Evolutionary conservation across 2,329 filamentous ascomycete species (phyloP), one percentile per base, ranked within the genome.

Genomic region (Colletotrichum scovillei): DNA sequence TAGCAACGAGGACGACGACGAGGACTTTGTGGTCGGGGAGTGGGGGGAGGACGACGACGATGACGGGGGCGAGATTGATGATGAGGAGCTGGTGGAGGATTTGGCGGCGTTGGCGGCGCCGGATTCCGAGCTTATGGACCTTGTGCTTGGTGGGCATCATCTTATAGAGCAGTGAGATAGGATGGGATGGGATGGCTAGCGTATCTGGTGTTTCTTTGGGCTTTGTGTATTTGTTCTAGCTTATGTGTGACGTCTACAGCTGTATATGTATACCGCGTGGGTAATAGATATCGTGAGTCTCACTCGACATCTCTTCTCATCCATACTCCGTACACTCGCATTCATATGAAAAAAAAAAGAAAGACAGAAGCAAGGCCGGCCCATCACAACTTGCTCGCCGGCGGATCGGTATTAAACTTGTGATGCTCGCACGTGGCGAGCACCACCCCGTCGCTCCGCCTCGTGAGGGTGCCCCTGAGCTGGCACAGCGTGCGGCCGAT

Each of bases 361-460:
- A 30, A 30, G 28, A 30, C 8, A 30, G 28, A 30, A 30, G 28
- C 28, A 30, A 30, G 28, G 28, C 28, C 28, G 28, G 7, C 5
- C 28, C 5, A 1, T 73, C 75, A 68, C 16, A 81, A 28, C 67
- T 81, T 82, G n/a, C 78, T 71, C 14, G 77, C 78, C 0, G 69
- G 68, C 4, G 86, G 83, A 76, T 92, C 90, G 55, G 87, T 88
- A 77, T 90, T 92, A 2, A 88, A 88, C 81, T 93, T 93, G 55
- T 89, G 88, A 82, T 93, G 92, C 77, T 92, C 90, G 63, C 89
- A 92, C 7, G 88, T 84, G 2, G 88, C 86, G 77, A 91, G 80
- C 11, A 93, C 73, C 56, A 83, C 82, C 0, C 89, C 88, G 72
- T 89, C 88, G 32, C 83, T 85, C 76, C 83, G 86, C 74, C 86